Evolutionary conservation across 179 eudicot species (phyloP).

Genomic region (Beta corolliflora): DNA sequence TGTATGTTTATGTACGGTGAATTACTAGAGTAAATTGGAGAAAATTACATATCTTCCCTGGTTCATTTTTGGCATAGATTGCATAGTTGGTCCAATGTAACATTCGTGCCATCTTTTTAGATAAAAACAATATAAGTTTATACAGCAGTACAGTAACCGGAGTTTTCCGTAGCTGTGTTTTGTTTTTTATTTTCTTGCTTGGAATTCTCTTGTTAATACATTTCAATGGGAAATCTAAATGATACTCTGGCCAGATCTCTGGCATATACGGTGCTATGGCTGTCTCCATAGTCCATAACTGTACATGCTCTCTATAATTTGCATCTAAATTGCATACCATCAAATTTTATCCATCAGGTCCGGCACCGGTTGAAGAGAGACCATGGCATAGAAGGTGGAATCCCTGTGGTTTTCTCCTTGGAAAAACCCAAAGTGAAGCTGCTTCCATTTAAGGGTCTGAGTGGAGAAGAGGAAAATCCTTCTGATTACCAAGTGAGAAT

Average conservation of each 20-base stretch:
- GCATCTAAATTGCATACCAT: conserved; percentile 6
- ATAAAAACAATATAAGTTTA: not conserved
- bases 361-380: conserved; percentile 86
- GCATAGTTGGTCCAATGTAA: not conserved
- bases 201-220: not conserved
- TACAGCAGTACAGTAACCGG: not conserved
- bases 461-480: conserved; percentile 94
- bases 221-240: not conserved
- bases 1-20: not conserved
- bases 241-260: not conserved
- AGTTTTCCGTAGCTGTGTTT: not conserved
- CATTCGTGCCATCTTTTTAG: not conserved
- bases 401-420: conserved; percentile 93
- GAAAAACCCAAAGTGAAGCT: conserved; percentile 97
- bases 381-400: conserved; percentile 95
- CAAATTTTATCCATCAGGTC: conserved; percentile 53
- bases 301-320: not conserved
- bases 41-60: conserved; percentile 13
- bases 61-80: not conserved
- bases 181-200: not conserved
- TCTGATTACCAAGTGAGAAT: conserved; percentile 84
- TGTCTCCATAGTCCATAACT: not conserved
- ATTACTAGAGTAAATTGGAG: not conserved
- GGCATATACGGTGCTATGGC: not conserved
- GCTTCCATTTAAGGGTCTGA: conserved; percentile 91